phyloP scores from a whole-genome alignment of 2,329 filamentous ascomycete species.

The Teratosphaeria gauchensis region DNA sequence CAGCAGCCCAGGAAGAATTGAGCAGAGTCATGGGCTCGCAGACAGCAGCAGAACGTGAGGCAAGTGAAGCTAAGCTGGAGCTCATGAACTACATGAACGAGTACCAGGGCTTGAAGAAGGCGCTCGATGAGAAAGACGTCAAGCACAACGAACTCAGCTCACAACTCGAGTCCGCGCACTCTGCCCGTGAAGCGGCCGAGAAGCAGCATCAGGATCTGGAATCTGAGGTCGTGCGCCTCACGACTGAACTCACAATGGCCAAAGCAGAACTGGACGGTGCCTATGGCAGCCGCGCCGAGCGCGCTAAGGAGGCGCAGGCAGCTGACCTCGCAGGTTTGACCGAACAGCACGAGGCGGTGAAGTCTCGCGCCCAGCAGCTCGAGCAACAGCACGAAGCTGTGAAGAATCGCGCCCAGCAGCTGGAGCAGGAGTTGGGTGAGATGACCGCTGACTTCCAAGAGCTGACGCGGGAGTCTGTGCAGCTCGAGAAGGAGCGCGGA shows the following conservation, averaged over 20 bases:
- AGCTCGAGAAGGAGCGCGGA: constrained; percentile 62
- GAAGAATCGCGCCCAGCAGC: constrained; percentile 27
- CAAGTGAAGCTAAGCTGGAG: constrained; percentile 23
- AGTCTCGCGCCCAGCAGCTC: constrained; percentile 34
- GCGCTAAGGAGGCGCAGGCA: constrained; percentile 57
- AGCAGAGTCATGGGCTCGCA: constrained; percentile 19
- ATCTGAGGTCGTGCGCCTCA: constrained; percentile 54
- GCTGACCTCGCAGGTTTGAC: constrained; percentile 40
- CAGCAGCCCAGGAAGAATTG: constrained; percentile 19
- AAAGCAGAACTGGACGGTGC: constrained; percentile 87
- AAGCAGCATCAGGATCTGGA: constrained; percentile 37
- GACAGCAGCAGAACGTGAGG: constrained; percentile 19
- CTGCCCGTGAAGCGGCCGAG: constrained; percentile 15
- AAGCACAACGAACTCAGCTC: constrained; percentile 13
- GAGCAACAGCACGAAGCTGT: constrained; percentile 34
- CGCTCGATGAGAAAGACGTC: constrained; percentile 27
- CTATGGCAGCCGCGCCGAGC: constrained; percentile 67
- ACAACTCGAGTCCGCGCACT: constrained; percentile 10
- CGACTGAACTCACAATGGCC: constrained; percentile 79
- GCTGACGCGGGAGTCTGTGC: constrained; percentile 59
- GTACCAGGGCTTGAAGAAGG: constrained; percentile 19
- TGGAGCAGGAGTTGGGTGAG: constrained; percentile 57
- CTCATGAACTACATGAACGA: constrained; percentile 35
- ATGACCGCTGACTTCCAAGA: constrained; percentile 61
- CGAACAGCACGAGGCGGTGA: constrained; percentile 9